Conservation (phyloP, 225 moss, liverwort and hornwort species). For the Sphagnum tenellum region DNA sequence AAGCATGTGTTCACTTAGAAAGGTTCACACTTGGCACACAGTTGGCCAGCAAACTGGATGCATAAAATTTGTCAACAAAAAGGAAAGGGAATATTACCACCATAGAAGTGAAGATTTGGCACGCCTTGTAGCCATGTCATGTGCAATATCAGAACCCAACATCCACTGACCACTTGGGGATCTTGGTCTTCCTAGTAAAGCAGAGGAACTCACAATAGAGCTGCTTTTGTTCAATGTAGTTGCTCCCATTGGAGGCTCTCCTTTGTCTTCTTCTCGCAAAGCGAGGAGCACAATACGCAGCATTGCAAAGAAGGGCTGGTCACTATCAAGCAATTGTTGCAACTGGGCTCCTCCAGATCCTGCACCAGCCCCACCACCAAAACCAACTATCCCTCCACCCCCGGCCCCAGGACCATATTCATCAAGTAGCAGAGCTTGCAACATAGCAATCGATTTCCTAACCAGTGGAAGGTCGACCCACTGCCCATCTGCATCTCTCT, state of each 20-base stretch:
- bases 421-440: constrained; percentile 87
- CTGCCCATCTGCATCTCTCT: constrained; percentile 61
- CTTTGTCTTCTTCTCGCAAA: constrained; percentile 78
- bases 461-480: constrained; percentile 83
- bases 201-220: constrained; percentile 22
- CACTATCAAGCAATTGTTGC: constrained; percentile 90
- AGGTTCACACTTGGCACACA: too few species aligned
- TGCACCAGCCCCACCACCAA: constrained; percentile 95
- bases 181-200: constrained; percentile 29
- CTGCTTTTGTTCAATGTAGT: constrained; percentile 7
- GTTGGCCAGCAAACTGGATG: too few species aligned
- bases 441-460: constrained; percentile 75
- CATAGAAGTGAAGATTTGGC: constrained; percentile 76
- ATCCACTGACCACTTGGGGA: constrained; percentile 32
- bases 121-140: constrained; percentile 57
- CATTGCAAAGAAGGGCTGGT: constrained; percentile 98
- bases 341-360: constrained; percentile 95
- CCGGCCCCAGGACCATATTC: constrained; percentile 96
- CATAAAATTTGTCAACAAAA: too few species aligned
- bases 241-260: constrained; percentile 19
- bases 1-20: too few species aligned
- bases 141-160: constrained; percentile 49
- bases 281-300: constrained; percentile 82
- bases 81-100: constrained; percentile 38
- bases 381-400: constrained; percentile 64